Base-by-base conservation (phyloP, 148 eudicot genomes). In the Rhododendron williamsianum region DNA sequence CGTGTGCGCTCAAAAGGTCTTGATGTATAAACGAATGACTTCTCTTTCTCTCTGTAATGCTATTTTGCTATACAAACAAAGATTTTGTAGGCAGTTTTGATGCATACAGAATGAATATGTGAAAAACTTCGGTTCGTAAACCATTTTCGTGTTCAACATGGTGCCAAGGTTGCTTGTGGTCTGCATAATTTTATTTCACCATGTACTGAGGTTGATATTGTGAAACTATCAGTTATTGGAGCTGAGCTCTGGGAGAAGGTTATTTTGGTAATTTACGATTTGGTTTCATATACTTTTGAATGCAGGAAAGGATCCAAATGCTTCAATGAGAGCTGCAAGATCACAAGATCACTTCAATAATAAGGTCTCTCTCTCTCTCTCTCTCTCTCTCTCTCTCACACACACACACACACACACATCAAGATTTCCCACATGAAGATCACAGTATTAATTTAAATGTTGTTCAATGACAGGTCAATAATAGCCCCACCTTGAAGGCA, bases 241-340 rank as follows among this genome's bases (percentile, higher is more conserved):
- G 25, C 63, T 80, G 63, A 80, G 36, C 10, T 65, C 43, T 46
- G 83, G 38, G 76, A 52, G 21, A 79, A 82, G 72, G n/a, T 41
- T 77, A 30, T 71, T 71, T 71, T 13, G 21, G 18, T 48, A 35
- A 46, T 9, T 67, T 71, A 71, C 12, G 1, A 63, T 58, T n/a
- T 21, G 7, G 67, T 87, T 51, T 33, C 46, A 23, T 69, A 46
- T 48, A 49, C 43, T 23, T 71, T 12, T 81, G 41, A 65, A 51
- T 86, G 82, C 85, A 86, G 88, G 78, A 65, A 76, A 65, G 46
- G 85, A 86, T 71, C 15, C 11, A 12, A 41, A 71, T 82, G 69
- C 82, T 45, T 76, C 38, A 21, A 35, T 23, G 85, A 77, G 63
- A 83, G 48, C 78, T 27, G 72, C 65, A 58, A 86, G 15, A 18